Evolutionary conservation across 139 green algal genomes (phyloP).

Genomic region (Axilococcus clingmanii): DNA sequence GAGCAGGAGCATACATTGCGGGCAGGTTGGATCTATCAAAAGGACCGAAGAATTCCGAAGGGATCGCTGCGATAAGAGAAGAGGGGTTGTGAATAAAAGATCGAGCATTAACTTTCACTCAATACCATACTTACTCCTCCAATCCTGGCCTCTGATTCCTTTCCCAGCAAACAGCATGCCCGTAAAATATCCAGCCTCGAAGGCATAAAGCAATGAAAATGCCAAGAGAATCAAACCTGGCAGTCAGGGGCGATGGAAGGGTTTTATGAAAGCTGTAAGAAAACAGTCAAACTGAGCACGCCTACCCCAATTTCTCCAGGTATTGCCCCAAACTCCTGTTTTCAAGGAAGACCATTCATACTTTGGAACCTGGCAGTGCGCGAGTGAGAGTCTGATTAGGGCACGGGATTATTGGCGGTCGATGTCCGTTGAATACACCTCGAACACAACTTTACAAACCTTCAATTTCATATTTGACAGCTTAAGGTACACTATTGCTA

Average conservation of each 20-base stretch:
- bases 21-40: constrained; percentile 10
- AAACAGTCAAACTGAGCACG: not conserved
- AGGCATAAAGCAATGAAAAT: constrained; percentile 8
- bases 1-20: not conserved
- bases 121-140: constrained; percentile 5
- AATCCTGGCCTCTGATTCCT: constrained; percentile 12
- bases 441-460: no score
- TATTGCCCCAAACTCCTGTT: constrained; percentile 23
- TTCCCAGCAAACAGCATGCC: constrained; percentile 21
- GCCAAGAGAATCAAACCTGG: constrained; percentile 17
- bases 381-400: not conserved
- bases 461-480: no score
- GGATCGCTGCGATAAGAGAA: constrained; percentile 14
- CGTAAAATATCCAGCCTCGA: constrained; percentile 15
- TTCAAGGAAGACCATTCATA: constrained; percentile 4
- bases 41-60: constrained; percentile 13
- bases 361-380: constrained; percentile 6
- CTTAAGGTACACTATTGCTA: no score
- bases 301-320: constrained; percentile 26
- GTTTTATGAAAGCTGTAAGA: no score
- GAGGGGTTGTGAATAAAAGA: not conserved
- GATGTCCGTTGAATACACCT: no score
- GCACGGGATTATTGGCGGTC: no score
- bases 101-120: not conserved
- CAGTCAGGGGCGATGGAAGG: not conserved